phyloP scores from a whole-genome alignment of 2,329 filamentous ascomycete species.

The Penicillium rolfsii region DNA sequence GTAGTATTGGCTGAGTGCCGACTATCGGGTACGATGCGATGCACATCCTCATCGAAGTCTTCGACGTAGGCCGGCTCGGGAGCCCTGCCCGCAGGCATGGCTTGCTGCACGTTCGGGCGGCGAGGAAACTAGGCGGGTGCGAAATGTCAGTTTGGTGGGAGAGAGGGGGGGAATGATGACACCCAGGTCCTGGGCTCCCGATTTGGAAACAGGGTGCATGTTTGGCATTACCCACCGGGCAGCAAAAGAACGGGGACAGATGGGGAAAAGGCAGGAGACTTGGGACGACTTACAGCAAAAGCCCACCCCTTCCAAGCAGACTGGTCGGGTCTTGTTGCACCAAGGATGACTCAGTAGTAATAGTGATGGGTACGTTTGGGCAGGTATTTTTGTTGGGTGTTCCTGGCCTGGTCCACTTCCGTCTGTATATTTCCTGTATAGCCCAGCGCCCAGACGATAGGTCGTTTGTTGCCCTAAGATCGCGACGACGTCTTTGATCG shows the following conservation, averaged over 20 bases:
- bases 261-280: conserved; percentile 3
- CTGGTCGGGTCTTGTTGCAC: conserved; percentile 5
- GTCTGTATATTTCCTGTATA: conserved; percentile 5
- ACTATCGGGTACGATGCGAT: conserved; percentile 51
- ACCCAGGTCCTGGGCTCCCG: conserved; percentile 20
- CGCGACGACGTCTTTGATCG: neutral
- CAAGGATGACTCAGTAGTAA: conserved; percentile 18
- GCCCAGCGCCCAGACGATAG: neutral
- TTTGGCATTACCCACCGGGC: conserved; percentile 17
- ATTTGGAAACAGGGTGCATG: conserved; percentile 19
- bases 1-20: conserved; percentile 46
- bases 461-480: neutral
- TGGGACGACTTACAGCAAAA: conserved; percentile 29
- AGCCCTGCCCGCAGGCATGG: conserved; percentile 43
- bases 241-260: conserved; percentile 16
- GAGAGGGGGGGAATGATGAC: conserved; percentile 17
- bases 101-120: conserved; percentile 31
- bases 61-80: conserved; percentile 51
- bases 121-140: conserved; percentile 31
- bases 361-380: neutral
- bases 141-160: conserved; percentile 28
- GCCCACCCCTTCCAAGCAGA: neutral
- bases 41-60: conserved; percentile 52
- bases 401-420: conserved; percentile 8
- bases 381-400: conserved; percentile 10